A percentile compares a stretch with the other conserved stretches of the same genome.
Conservation (phyloP, 495 filamentous ascomycete species). For the Trichoderma virens region DNA sequence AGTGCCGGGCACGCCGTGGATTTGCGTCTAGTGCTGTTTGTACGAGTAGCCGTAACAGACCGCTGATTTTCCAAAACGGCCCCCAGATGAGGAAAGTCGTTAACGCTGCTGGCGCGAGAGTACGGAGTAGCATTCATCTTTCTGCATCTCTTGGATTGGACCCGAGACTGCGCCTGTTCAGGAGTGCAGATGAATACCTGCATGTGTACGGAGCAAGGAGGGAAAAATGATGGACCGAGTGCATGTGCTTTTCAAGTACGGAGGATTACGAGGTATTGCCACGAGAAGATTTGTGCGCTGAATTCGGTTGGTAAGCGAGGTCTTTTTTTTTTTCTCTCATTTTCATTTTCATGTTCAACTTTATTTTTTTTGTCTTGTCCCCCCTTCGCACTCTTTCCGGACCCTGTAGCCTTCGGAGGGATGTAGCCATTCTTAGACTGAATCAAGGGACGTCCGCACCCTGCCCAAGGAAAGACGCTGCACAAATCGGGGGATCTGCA, state of each 20-base stretch:
- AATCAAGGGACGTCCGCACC: not conserved
- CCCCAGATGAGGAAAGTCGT: not conserved
- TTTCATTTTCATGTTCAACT: no score
- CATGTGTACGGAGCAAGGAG: no score
- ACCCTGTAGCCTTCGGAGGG: not conserved
- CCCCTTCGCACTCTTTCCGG: not conserved
- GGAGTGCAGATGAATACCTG: no score
- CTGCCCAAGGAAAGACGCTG: not conserved
- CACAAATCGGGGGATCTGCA: conserved; percentile 2
- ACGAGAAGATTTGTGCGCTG: no score
- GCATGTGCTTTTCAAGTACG: no score
- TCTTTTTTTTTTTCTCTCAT: no score
- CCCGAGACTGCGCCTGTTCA: no score
- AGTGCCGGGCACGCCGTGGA: not conserved
- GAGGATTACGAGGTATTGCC: no score
- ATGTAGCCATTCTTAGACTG: not conserved
- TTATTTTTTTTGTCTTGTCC: not conserved
- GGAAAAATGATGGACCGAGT: no score
- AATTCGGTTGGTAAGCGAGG: no score
- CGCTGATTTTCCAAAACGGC: not conserved
- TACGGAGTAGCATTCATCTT: not conserved
- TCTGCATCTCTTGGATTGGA: not conserved
- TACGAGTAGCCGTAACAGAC: not conserved
- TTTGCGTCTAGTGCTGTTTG: not conserved
- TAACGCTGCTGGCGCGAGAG: not conserved